These are phyloP conservation scores for Blepharisma undulans DNA, from an alignment of 169 alveolate species.

Conservation along the genomic window DNA sequence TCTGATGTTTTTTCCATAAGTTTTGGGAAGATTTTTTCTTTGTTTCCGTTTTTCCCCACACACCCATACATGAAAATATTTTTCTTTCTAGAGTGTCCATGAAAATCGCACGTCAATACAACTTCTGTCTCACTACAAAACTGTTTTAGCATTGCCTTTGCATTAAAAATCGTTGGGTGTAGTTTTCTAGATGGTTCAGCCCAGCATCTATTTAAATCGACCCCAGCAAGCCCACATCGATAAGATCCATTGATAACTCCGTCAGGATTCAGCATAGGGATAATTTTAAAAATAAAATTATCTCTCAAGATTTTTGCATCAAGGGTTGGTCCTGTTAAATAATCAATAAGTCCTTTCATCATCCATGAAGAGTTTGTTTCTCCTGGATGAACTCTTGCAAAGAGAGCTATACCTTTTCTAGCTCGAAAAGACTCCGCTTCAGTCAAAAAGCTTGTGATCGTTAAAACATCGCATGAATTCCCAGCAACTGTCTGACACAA, in stretches of 20 bases:
- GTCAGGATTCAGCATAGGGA: constrained; percentile 86
- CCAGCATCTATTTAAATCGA: constrained; percentile 82
- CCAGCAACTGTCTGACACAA: constrained; percentile 89
- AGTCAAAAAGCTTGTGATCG: constrained; percentile 62
- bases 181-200: constrained; percentile 64
- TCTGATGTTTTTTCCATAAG: constrained; percentile 10
- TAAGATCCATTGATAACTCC: constrained; percentile 81
- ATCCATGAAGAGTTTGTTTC: constrained; percentile 89
- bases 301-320: constrained; percentile 73
- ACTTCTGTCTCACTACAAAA: constrained; percentile 44
- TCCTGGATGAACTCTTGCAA: constrained; percentile 92
- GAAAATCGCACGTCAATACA: constrained; percentile 60
- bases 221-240: constrained; percentile 75
- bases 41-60: not conserved
- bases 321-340: constrained; percentile 43
- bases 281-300: constrained; percentile 69
- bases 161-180: constrained; percentile 57
- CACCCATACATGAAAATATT: constrained; percentile 59
- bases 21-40: constrained; percentile 26
- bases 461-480: constrained; percentile 76
- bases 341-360: constrained; percentile 75
- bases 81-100: constrained; percentile 65
- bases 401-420: constrained; percentile 74
- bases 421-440: constrained; percentile 53
- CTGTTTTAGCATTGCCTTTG: constrained; percentile 69